Evolutionary conservation across 2,329 filamentous ascomycete species (phyloP).

Genomic region (Hypocreales sp.): DNA sequence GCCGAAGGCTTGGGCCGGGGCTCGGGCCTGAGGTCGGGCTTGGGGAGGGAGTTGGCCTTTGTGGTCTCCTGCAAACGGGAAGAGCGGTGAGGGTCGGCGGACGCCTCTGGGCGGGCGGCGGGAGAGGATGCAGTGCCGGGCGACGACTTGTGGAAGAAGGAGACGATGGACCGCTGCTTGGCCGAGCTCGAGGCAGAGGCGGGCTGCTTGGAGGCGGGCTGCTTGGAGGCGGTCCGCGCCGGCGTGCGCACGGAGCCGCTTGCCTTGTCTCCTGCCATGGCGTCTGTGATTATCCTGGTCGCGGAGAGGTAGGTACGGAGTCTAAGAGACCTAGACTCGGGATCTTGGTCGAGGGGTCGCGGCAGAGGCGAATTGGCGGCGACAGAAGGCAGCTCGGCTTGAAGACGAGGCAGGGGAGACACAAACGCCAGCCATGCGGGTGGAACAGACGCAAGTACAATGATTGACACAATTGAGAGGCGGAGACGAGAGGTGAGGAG

Average conservation of each 20-base stretch:
- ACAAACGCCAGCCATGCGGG: no score
- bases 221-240: constrained; percentile 12
- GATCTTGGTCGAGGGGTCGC: no score
- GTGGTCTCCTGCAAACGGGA: constrained; percentile 25
- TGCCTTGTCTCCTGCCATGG: constrained; percentile 15
- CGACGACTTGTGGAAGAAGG: constrained; percentile 28
- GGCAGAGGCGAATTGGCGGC: no score
- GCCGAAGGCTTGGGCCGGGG: constrained; percentile 26
- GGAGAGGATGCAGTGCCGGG: constrained; percentile 16
- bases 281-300: no score
- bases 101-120: constrained; percentile 16
- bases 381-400: no score
- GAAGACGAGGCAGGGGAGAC: no score
- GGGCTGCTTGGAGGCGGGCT: no score
- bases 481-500: no score
- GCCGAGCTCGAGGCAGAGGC: constrained; percentile 14
- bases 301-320: no score
- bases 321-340: no score
- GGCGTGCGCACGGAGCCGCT: constrained; percentile 16
- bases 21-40: constrained; percentile 15
- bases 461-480: no score
- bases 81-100: constrained; percentile 14
- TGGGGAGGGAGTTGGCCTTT: constrained; percentile 22
- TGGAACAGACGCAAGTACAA: no score
- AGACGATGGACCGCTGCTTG: constrained; percentile 27